phyloP scores from a whole-genome alignment of 2,329 filamentous ascomycete genomes.

The Chrysoporthe deuterocubensis region DNA sequence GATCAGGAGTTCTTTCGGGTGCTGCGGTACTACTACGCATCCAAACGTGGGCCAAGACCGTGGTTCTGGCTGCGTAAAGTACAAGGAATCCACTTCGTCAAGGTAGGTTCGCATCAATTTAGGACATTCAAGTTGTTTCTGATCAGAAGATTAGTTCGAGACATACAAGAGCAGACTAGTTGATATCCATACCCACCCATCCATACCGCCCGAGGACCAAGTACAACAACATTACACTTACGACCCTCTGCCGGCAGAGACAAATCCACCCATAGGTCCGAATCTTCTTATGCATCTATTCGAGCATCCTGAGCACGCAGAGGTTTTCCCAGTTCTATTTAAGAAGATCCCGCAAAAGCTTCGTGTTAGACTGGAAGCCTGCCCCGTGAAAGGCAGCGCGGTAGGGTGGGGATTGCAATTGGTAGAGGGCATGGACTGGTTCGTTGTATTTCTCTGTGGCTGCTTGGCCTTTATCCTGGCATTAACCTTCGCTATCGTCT shows the following conservation, averaged over 20 bases:
- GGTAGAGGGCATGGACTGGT: slow-evolving; percentile 34
- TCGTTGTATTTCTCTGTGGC: slow-evolving; percentile 31
- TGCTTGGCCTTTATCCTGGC: slow-evolving; percentile 31
- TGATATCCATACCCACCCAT: slow-evolving; percentile 12
- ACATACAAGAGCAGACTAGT: slow-evolving; percentile 15
- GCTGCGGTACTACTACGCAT: slow-evolving; percentile 26
- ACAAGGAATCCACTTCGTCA: slow-evolving; percentile 16
- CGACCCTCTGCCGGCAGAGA: slow-evolving; percentile 33
- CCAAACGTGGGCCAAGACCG: slow-evolving; percentile 27
- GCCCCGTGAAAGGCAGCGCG: slow-evolving; percentile 32
- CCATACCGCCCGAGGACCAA: slow-evolving; percentile 3
- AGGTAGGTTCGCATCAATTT: neutral
- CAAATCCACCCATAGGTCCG: slow-evolving; percentile 34
- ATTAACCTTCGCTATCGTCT: slow-evolving; percentile 31
- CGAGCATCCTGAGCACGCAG: slow-evolving; percentile 36
- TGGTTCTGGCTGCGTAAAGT: slow-evolving; percentile 23
- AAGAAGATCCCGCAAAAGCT: slow-evolving; percentile 36
- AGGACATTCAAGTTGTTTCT: neutral
- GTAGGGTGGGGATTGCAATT: slow-evolving; percentile 37
- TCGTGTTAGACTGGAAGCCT: slow-evolving; percentile 32
- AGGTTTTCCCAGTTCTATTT: slow-evolving; percentile 31
- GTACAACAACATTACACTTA: slow-evolving; percentile 33
- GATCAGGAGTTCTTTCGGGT: slow-evolving; percentile 32
- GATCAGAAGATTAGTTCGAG: slow-evolving; percentile 10
- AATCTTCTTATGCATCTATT: slow-evolving; percentile 36